Percentiles rank a stretch among this genome's conserved stretches.
These are phyloP conservation scores for Hirsutella thompsonii DNA, from an alignment of 2,329 filamentous ascomycete genomes.

Conservation along the genomic window DNA sequence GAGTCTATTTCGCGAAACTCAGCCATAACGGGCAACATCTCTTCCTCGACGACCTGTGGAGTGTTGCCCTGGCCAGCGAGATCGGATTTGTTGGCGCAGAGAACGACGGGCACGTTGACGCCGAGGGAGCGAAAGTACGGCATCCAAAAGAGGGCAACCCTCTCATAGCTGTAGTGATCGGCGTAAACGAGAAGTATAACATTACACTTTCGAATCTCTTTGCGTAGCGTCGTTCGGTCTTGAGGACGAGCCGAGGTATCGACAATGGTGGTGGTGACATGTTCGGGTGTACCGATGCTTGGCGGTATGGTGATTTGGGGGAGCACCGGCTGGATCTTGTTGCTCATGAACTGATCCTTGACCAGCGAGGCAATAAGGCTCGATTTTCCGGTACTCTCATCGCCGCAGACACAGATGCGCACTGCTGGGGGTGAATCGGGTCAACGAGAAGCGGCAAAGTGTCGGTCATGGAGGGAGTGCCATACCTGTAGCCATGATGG, in stretches of 20 bases:
- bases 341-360: slow-evolving; percentile 91
- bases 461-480: neutral
- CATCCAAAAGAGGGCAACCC: slow-evolving; percentile 96
- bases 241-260: slow-evolving; percentile 93
- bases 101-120: slow-evolving; percentile 94
- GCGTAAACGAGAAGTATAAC: slow-evolving; percentile 95
- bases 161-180: slow-evolving; percentile 97
- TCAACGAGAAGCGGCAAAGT: slow-evolving; percentile 1
- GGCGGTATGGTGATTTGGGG: slow-evolving; percentile 93
- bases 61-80: slow-evolving; percentile 62
- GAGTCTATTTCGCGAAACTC: slow-evolving; percentile 99
- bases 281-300: slow-evolving; percentile 84
- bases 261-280: slow-evolving; percentile 94
- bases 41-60: slow-evolving; percentile 81
- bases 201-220: slow-evolving; percentile 93
- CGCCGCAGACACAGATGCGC: slow-evolving; percentile 90
- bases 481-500: slow-evolving; percentile 15
- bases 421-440: slow-evolving; percentile 30
- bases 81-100: slow-evolving; percentile 98
- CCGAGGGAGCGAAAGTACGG: slow-evolving; percentile 93
- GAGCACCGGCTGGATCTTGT: slow-evolving; percentile 88
- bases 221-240: slow-evolving; percentile 77
- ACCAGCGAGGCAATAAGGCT: slow-evolving; percentile 90
- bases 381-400: slow-evolving; percentile 90
- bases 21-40: slow-evolving; percentile 96